Evolutionary conservation across 2,329 filamentous ascomycete genomes (phyloP), one percentile per base, ranked within the genome.

Genomic region (Claviceps sp.): DNA sequence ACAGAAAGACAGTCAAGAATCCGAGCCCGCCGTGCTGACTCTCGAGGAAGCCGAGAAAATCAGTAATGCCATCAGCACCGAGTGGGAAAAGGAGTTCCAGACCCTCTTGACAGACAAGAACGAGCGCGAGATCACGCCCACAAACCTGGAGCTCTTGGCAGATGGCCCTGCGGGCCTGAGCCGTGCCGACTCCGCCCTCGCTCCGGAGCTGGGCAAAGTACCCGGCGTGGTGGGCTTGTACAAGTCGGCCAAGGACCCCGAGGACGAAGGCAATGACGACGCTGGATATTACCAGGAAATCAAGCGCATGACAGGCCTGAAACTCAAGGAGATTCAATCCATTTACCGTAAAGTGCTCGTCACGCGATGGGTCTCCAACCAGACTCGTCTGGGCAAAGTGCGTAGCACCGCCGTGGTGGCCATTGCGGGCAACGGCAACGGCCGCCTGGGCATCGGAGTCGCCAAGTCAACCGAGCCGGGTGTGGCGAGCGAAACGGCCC

Each of bases 351-450:
- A 94, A 76, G 74, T 77, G 47, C 71, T 98, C 47, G 85, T 95
- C 47, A 64, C 65, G 4, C 87, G 91, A 62, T 69, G 70, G 42
- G 93, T 98, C 54, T 75, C 80, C 58, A 97, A 98, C 71, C 91
- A 97, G 76, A 97, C 93, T 22, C 87, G 91, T 73, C 81, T 98
- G 70, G 93, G 93, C 65, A 98, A 97, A 76, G 84, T 98, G 54
- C 77, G 78, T 59, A 87, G 84, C 67, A 62, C 76, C 42, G 94
- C 91, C 62, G 76, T 81, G 60, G 71, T 97, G 55, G 82, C 82
- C 42, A 82, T 96, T 59, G 90, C 89, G 5, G 93, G 93, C 50
- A 95, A 97, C 69, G 78, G 81, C 54, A 79, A 93, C 58, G 93
- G 93, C 16, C 77, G 91, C 62, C 70, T 98, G 37, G 93, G 93